Evolutionary conservation across 2,329 filamentous ascomycete genomes (phyloP).

Genomic region (Fusarium annulatum): DNA sequence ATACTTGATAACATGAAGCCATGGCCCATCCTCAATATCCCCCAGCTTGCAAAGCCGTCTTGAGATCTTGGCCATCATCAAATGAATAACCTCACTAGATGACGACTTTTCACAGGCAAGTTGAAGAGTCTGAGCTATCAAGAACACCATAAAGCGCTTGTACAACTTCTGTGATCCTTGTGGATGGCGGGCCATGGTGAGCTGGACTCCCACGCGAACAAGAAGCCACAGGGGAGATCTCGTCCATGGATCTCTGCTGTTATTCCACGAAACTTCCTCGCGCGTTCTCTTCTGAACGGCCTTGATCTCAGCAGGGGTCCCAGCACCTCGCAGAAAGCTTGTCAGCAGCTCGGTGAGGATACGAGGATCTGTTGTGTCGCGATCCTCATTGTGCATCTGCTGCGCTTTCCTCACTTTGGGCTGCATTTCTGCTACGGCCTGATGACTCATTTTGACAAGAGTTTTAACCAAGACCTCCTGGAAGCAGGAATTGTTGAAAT

Average conservation of each 20-base stretch:
- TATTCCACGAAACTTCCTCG: slow-evolving; percentile 62
- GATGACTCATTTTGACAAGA: not conserved
- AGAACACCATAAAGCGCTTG: slow-evolving; percentile 33
- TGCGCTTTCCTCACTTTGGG: slow-evolving; percentile 50
- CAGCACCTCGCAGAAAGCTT: slow-evolving; percentile 53
- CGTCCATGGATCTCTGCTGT: slow-evolving; percentile 53
- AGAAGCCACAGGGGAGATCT: slow-evolving; percentile 66
- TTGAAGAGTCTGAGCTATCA: slow-evolving; percentile 7
- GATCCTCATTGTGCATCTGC: slow-evolving; percentile 51
- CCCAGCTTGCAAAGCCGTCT: slow-evolving; percentile 23
- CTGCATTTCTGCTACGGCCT: not conserved
- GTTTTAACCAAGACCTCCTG: not conserved
- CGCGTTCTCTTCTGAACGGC: slow-evolving; percentile 62
- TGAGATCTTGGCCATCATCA: slow-evolving; percentile 28
- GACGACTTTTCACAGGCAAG: not conserved
- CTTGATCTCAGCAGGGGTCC: slow-evolving; percentile 34
- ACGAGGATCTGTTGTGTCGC: slow-evolving; percentile 61
- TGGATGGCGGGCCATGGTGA: slow-evolving; percentile 25
- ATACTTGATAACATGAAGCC: slow-evolving; percentile 6
- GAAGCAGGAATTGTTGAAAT: not conserved
- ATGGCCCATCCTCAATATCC: not conserved
- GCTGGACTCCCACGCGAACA: slow-evolving; percentile 62
- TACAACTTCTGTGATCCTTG: not conserved
- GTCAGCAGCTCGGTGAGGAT: slow-evolving; percentile 62
- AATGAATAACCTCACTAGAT: slow-evolving; percentile 17